phyloP scores from a whole-genome alignment of 2,329 filamentous ascomycete species.

The Mycosphaerelloides madeirae region DNA sequence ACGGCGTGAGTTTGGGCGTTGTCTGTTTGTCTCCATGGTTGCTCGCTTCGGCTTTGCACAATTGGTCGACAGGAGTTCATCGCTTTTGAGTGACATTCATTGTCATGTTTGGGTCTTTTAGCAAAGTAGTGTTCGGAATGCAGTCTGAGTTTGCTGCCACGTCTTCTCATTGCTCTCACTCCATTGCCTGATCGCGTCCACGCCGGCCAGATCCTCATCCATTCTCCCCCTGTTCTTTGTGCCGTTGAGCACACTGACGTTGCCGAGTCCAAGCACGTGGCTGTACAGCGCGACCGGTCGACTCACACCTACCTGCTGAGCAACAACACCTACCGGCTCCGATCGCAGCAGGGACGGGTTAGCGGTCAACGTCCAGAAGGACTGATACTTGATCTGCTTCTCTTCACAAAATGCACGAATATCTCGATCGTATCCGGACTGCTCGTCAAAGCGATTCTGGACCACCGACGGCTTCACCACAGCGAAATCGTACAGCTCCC shows the following conservation, averaged over 20 bases:
- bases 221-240: constrained; percentile 51
- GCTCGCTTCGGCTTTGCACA: too few species aligned
- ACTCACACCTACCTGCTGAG: constrained; percentile 39
- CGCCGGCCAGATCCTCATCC: constrained; percentile 47
- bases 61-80: too few species aligned
- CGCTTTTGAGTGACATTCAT: too few species aligned
- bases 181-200: constrained; percentile 26
- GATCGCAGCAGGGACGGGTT: constrained; percentile 51
- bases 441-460: constrained; percentile 68
- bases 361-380: constrained; percentile 58
- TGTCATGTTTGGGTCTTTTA: constrained; percentile 1
- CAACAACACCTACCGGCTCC: constrained; percentile 48
- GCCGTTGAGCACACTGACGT: constrained; percentile 52
- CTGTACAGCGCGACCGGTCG: constrained; percentile 50
- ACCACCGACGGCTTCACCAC: constrained; percentile 58
- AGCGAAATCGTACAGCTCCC: constrained; percentile 46
- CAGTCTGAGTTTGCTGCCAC: constrained; percentile 4
- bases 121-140: constrained; percentile 11
- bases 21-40: too few species aligned
- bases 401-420: constrained; percentile 55
- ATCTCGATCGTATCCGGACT: constrained; percentile 55
- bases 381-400: constrained; percentile 53
- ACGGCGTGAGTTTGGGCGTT: too few species aligned
- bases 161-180: constrained; percentile 1
- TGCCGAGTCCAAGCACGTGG: constrained; percentile 51